Percentiles rank a stretch among this genome's conserved stretches.
Evolutionary conservation across 2,329 filamentous ascomycete species (phyloP).

Genomic region (Emergomyces africanus): DNA sequence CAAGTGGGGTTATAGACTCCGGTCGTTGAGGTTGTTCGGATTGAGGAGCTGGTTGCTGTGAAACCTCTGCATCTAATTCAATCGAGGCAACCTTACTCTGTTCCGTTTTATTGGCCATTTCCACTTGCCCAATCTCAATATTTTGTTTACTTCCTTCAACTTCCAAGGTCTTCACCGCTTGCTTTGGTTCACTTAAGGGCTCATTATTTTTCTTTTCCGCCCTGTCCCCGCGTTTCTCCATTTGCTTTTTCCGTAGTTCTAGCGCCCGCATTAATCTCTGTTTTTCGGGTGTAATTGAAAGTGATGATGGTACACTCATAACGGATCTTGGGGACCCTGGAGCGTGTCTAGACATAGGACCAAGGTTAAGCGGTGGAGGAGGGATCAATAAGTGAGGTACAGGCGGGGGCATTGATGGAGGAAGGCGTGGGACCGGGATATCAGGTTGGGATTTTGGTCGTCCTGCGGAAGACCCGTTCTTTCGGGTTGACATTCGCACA

Average conservation of each 20-base stretch:
- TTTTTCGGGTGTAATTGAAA: constrained; percentile 73
- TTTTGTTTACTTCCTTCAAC: neutral
- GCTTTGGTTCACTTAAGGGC: constrained; percentile 3
- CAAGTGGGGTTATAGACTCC: neutral
- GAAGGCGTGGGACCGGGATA: constrained; percentile 18
- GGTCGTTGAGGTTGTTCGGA: neutral
- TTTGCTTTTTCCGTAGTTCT: constrained; percentile 76
- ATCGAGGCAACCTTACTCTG: neutral
- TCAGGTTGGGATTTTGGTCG: constrained; percentile 34
- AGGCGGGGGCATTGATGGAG: constrained; percentile 20
- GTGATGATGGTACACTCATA: constrained; percentile 35
- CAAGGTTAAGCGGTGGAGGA: constrained; percentile 22
- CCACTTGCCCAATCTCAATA: neutral
- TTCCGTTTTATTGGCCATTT: neutral
- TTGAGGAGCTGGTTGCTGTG: neutral
- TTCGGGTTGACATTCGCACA: constrained; percentile 50
- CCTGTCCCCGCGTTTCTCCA: constrained; percentile 29
- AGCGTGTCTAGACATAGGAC: constrained; percentile 18
- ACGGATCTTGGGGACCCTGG: constrained; percentile 24
- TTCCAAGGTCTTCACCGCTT: constrained; percentile 8
- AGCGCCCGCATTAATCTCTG: constrained; percentile 86
- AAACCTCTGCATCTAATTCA: neutral
- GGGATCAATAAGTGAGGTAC: constrained; percentile 29
- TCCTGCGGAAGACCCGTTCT: constrained; percentile 33
- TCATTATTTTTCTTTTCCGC: constrained; percentile 15